Evolutionary conservation across 2,329 filamentous ascomycete genomes (phyloP).

Genomic region (Neonectria coccinea): DNA sequence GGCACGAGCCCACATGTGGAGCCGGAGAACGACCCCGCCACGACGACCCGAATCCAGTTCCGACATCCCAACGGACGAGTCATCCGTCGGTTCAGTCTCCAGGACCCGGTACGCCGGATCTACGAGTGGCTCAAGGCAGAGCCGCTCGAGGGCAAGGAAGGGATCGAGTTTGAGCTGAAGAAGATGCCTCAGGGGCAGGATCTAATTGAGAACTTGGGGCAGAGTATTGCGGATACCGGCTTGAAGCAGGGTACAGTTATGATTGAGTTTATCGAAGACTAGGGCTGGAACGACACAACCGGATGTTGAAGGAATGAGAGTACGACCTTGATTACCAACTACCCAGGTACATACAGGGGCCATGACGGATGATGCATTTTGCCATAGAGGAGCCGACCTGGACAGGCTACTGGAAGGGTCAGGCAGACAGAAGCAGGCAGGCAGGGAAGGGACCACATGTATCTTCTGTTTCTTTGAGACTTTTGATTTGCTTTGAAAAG

Average conservation of each 20-base stretch:
- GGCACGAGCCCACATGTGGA: constrained; percentile 80
- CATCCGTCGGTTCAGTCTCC: constrained; percentile 84
- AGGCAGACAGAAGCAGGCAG: constrained; percentile 9
- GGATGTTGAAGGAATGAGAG: constrained; percentile 10
- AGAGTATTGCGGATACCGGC: constrained; percentile 82
- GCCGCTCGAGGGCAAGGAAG: constrained; percentile 82
- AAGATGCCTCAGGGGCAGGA: constrained; percentile 83
- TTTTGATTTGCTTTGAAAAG: constrained; percentile 13
- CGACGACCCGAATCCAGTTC: constrained; percentile 92
- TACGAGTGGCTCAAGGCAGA: constrained; percentile 98
- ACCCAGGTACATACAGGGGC: constrained; percentile 21
- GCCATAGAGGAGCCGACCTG: constrained; percentile 23
- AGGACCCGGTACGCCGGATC: constrained; percentile 82
- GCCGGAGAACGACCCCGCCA: constrained; percentile 76
- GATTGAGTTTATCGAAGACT: constrained; percentile 85
- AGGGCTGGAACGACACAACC: constrained; percentile 13
- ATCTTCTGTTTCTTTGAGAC: constrained; percentile 8
- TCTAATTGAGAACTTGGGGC: constrained; percentile 79
- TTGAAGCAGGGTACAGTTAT: constrained; percentile 95
- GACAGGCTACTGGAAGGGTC: constrained; percentile 4
- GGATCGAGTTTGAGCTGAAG: constrained; percentile 87
- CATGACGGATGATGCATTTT: constrained; percentile 18
- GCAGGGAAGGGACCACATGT: constrained; percentile 16
- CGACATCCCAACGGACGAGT: constrained; percentile 85
- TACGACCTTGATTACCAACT: not conserved